Percentiles rank a stretch among this genome's conserved stretches.
These are phyloP conservation scores for Rhizophlyctis rosea DNA, from an alignment of 192 early-diverging fungal genomes.

Conservation along the genomic window DNA sequence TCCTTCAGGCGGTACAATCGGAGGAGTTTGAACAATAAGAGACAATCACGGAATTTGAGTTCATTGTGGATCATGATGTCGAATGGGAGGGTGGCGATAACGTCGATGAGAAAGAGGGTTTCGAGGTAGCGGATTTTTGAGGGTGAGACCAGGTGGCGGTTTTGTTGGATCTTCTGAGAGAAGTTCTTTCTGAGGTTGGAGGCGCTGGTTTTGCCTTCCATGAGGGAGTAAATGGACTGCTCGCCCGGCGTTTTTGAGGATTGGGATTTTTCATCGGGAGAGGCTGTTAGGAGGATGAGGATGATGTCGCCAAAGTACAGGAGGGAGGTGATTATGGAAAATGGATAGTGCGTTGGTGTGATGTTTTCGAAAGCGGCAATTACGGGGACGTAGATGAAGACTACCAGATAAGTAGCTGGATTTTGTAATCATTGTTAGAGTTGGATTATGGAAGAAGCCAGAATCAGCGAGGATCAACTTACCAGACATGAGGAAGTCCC, in stretches of 20 bases:
- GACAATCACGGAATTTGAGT: conserved; percentile 19
- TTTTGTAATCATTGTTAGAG: not conserved
- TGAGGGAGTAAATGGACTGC: too few species aligned
- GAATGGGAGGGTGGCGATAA: conserved; percentile 33
- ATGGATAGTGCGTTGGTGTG: not conserved
- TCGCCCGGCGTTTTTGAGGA: not conserved
- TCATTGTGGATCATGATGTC: conserved; percentile 23
- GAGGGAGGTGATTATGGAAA: conserved; percentile 10
- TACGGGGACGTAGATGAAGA: conserved; percentile 16
- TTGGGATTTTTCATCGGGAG: not conserved
- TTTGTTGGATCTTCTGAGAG: too few species aligned
- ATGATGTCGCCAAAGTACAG: conserved; percentile 20
- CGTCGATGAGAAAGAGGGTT: conserved; percentile 16
- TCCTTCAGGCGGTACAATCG: conserved; percentile 21
- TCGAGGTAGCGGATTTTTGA: too few species aligned
- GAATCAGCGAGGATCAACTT: not conserved
- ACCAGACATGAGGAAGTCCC: conserved; percentile 41
- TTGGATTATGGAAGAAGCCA: not conserved
- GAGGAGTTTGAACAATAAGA: conserved; percentile 31
- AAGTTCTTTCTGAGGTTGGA: not conserved
- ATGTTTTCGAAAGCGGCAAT: conserved; percentile 18
- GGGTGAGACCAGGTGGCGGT: too few species aligned
- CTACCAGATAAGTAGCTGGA: conserved; percentile 12
- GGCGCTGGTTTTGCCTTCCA: not conserved
- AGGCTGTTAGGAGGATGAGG: conserved; percentile 15